Evolutionary conservation across 1,139 yeast genomes (phyloP), one percentile per base, ranked within the genome.

Genomic region (Scheffersomyces segobiensis): DNA sequence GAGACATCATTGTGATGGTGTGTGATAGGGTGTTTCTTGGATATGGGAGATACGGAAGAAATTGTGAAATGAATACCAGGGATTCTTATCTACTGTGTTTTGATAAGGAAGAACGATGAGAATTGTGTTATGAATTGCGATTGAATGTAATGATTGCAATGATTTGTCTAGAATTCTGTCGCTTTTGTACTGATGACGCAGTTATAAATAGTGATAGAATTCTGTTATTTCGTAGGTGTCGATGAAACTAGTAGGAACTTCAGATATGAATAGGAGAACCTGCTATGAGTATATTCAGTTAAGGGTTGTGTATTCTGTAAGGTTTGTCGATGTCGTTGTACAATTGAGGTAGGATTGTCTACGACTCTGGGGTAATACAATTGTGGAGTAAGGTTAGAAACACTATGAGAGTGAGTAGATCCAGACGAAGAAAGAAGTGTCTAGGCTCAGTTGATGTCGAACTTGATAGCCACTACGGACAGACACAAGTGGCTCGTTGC

Each of bases 1-100:
- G 55, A 10, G 61, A 60, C 47, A 59, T 53, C 63, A 61, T 60
- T 14, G 20, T 48, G 24, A 48, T 6, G 20, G 21, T 5, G 50
- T 7, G 24, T 18, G 5, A 18, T 17, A 5, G 17, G 49, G 21
- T 47, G 50, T 48, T 48, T 20, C 20, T 20, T 48, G 50, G 24
- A 32, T 32, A 32, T 32, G 42, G 42, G 42, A 32, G 42, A 32
- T 32, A 12, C 12, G 42, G 17, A 32, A 32, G 42, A 7, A 32
- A 32, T 32, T 32, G 42, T 32, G 42, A 32, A 24, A 32, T 32
- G 42, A 32, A 32, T 32, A 10, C 2, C 3, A 3, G 42, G 8
- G 12, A 32, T 32, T 10, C 42, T 32, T 32, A 32, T 32, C 42
- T 7, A 12, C 12, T 12, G 42, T 32, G 3, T 12, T 1, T 32